phyloP scores from a whole-genome alignment of 2,329 filamentous ascomycete genomes.

The Thyridium curvatum region DNA sequence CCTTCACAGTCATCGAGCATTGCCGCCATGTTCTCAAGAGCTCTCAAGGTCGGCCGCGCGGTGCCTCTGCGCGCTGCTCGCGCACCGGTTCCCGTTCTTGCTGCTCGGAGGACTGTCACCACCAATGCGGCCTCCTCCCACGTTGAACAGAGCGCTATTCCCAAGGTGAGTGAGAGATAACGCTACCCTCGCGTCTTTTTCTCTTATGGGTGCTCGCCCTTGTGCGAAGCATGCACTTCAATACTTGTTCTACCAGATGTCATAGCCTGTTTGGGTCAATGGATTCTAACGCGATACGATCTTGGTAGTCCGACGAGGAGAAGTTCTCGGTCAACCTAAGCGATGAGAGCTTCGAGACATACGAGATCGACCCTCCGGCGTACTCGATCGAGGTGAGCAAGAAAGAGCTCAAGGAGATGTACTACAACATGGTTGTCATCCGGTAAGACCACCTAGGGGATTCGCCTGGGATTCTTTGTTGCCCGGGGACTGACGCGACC shows the following conservation, averaged over 20 bases:
- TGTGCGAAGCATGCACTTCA: neutral
- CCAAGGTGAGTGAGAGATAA: conserved; percentile 34
- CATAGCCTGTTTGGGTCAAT: conserved; percentile 1
- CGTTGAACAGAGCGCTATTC: conserved; percentile 67
- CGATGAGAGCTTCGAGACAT: conserved; percentile 99
- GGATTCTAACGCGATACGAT: conserved; percentile 26
- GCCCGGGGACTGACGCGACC: neutral
- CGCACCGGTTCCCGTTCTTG: conserved; percentile 34
- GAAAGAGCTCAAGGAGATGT: conserved; percentile 98
- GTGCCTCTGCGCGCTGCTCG: conserved; percentile 44
- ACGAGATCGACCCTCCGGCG: conserved; percentile 92
- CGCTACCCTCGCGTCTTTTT: conserved; percentile 6
- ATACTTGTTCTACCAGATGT: neutral
- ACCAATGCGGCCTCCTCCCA: conserved; percentile 92
- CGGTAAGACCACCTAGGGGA: conserved; percentile 68
- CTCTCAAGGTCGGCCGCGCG: conserved; percentile 56
- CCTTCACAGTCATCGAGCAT: conserved; percentile 2
- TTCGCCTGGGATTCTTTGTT: neutral
- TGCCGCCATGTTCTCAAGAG: conserved; percentile 62
- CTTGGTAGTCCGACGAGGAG: conserved; percentile 78
- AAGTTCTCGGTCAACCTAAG: conserved; percentile 87
- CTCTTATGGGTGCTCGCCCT: neutral
- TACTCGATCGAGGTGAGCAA: conserved; percentile 94
- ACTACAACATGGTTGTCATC: conserved; percentile 92
- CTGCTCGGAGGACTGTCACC: conserved; percentile 71